Evolutionary conservation across 2,329 filamentous ascomycete species (phyloP), one percentile per base, ranked within the genome.

Genomic region (Aspergillus unguis): DNA sequence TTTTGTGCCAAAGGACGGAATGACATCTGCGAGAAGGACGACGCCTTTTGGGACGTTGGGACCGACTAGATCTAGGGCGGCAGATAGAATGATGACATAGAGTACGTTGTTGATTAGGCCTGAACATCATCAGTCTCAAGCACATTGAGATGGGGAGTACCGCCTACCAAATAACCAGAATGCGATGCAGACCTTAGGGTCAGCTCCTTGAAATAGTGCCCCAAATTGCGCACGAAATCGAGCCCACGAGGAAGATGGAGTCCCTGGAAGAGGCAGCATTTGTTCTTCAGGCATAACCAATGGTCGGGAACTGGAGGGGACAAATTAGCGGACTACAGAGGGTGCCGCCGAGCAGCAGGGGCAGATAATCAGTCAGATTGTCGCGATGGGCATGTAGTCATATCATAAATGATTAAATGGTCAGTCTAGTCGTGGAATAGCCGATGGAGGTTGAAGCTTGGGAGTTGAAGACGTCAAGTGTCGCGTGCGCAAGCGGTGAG

Each of bases 71-170:
- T 99, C 94, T 64, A 96, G 88, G 3, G 94, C 94, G 33, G 94
- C 89, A 29, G 91, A 95, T 65, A 99, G 87, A 68, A 97, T 94
- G 70, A 97, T 89, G 51, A 97, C 92, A 73, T 96, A 97, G 74
- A 96, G 87, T 62, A 97, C 90, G 75, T 97, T 97, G 74, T 99
- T 97, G 69, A 97, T 94, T 17, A 94, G 77, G 48, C 90, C 90
- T 92, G 65, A 26, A 27, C 29, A 35, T 35, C 47, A 26, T 17
- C n/a, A 43, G 42, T 35, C 23, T 28, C 48, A 41, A 47, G 37
- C 28, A 42, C 29, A 8, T 27, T 40, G 25, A 25, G 31, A 47
- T 31, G 41, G 35, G 9, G 17, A 37, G 27, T 45, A 28, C 32
- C 35, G 58, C 73, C 62, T 77, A 96, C 92, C 92, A 66, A 97